Percentiles rank a stretch among this genome's conserved stretches.
Evolutionary conservation across 202 grass and related monocot species (phyloP).

Genomic region (Zizania palustris): DNA sequence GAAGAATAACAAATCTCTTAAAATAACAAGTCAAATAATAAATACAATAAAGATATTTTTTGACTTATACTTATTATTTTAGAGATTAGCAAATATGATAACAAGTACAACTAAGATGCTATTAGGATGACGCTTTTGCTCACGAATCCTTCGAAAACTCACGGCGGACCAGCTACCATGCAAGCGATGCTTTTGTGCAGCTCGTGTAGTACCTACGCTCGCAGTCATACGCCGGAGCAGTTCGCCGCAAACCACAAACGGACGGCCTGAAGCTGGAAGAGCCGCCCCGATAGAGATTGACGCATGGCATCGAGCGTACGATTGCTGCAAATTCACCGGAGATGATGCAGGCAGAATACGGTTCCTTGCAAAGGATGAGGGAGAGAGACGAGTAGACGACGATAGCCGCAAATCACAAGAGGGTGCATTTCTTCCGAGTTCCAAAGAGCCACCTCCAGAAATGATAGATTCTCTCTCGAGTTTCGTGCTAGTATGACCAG

Average conservation of each 20-base stretch:
- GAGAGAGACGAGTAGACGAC: too few species aligned
- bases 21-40: too few species aligned
- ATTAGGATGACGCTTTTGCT: too few species aligned
- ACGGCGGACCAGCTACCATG: neutral
- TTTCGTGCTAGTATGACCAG: constrained; percentile 7
- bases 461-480: constrained; percentile 13
- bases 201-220: too few species aligned
- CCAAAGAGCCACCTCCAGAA: constrained; percentile 2
- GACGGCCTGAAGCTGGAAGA: too few species aligned
- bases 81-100: too few species aligned
- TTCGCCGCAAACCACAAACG: neutral
- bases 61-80: too few species aligned
- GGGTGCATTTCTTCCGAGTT: constrained; percentile 16
- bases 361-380: constrained; percentile 17
- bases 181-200: neutral
- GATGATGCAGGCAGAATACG: constrained; percentile 18
- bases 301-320: neutral
- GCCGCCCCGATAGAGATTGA: neutral
- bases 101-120: too few species aligned
- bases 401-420: neutral
- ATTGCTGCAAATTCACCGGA: neutral
- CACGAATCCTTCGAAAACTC: too few species aligned
- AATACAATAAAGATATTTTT: too few species aligned
- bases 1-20: too few species aligned
- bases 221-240: neutral